Evolutionary conservation across 352 stramenopile genomes (phyloP).

Genomic region (Pythium monospermum): DNA sequence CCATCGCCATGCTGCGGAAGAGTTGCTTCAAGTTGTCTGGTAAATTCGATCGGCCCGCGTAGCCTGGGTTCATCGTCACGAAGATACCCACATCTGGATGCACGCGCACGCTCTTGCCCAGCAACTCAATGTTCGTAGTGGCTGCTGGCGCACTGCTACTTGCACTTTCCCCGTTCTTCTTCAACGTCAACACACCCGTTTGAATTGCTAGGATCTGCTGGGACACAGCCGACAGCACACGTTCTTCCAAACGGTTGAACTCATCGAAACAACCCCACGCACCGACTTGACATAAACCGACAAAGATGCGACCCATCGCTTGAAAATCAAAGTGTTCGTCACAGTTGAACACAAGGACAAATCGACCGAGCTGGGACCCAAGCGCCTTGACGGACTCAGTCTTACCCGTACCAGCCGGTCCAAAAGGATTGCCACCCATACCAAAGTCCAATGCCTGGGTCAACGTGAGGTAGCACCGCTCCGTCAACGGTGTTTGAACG

Average conservation of each 20-base stretch:
- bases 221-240: slow-evolving; percentile 98
- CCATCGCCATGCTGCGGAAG: slow-evolving; percentile 99
- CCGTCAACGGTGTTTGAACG: slow-evolving; percentile 99
- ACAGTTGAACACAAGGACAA: slow-evolving; percentile 99
- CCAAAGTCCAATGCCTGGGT: slow-evolving; percentile 98
- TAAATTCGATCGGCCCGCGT: slow-evolving; percentile 97
- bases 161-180: slow-evolving; percentile 43
- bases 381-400: slow-evolving; percentile 99
- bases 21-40: slow-evolving; percentile 99
- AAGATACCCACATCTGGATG: slow-evolving; percentile 99
- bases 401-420: slow-evolving; percentile 99
- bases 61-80: slow-evolving; percentile 99
- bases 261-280: slow-evolving; percentile 99
- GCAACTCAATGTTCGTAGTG: slow-evolving; percentile 88
- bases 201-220: slow-evolving; percentile 99
- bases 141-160: slow-evolving; percentile 20
- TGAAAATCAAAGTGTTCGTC: slow-evolving; percentile 99
- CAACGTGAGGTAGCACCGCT: slow-evolving; percentile 99
- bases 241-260: slow-evolving; percentile 99
- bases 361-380: slow-evolving; percentile 96
- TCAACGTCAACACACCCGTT: slow-evolving; percentile 90
- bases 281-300: slow-evolving; percentile 98
- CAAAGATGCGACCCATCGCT: slow-evolving; percentile 99
- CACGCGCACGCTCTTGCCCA: slow-evolving; percentile 94
- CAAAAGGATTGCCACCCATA: slow-evolving; percentile 98